A percentile compares a stretch with the other conserved stretches of the same genome.
Evolutionary conservation across 2,329 filamentous ascomycete species (phyloP).

Genomic region (Paecilomyces sp.): DNA sequence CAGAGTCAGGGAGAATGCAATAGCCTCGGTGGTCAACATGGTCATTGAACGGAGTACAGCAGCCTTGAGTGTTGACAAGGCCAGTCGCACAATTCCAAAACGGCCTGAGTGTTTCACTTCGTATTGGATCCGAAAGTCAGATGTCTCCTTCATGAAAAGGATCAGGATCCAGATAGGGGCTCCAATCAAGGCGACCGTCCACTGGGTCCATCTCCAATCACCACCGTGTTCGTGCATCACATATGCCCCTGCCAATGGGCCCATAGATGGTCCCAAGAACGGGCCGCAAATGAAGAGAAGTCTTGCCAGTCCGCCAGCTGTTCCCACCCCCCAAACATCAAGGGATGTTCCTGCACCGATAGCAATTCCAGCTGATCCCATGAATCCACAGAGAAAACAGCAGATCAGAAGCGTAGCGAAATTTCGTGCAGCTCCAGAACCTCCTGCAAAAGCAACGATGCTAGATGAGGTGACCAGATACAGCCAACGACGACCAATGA

Average conservation of each 20-base stretch:
- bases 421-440: conserved; percentile 47
- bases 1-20: conserved; percentile 58
- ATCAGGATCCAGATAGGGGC: conserved; percentile 56
- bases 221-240: conserved; percentile 25
- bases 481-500: conserved; percentile 25
- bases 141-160: conserved; percentile 55
- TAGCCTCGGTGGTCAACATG: conserved; percentile 60
- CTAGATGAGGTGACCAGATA: conserved; percentile 27
- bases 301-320: conserved; percentile 1
- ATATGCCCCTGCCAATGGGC: conserved; percentile 10
- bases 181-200: conserved; percentile 57
- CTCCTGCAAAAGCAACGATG: conserved; percentile 30
- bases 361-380: conserved; percentile 58
- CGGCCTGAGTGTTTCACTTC: not conserved
- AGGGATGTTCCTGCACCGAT: conserved; percentile 65
- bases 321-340: conserved; percentile 56
- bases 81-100: conserved; percentile 2
- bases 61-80: conserved; percentile 14
- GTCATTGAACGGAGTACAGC: conserved; percentile 48
- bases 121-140: conserved; percentile 22
- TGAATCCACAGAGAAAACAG: conserved; percentile 70
- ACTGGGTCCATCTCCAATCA: conserved; percentile 68
- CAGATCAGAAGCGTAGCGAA: conserved; percentile 63
- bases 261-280: conserved; percentile 52
- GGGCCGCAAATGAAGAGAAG: conserved; percentile 43